Evolutionary conservation across 139 green algal genomes (phyloP).

Genomic region (Chlamydomonas eustigma): DNA sequence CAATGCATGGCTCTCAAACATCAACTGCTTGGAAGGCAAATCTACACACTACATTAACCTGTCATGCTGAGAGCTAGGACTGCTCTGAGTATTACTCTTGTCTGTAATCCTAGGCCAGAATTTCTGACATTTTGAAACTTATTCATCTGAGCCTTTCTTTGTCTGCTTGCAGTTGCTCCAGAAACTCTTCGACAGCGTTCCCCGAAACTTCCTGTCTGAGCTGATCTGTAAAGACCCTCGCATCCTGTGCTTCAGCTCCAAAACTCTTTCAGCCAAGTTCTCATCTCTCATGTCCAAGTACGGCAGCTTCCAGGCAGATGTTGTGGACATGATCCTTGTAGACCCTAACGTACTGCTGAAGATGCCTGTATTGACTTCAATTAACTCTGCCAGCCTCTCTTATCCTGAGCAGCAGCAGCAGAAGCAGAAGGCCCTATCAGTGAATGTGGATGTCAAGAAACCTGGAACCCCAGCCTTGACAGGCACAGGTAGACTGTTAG

Average conservation of each 20-base stretch:
- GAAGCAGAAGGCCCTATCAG: background rate
- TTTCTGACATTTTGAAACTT: no score
- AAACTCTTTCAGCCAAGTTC: slow-evolving; percentile 34
- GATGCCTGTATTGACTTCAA: background rate
- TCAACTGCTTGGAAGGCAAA: background rate
- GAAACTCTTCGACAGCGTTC: slow-evolving; percentile 18
- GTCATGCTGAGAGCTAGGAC: no score
- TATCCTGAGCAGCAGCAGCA: background rate
- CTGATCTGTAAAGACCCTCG: slow-evolving; percentile 27
- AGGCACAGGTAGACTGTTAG: background rate
- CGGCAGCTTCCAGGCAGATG: slow-evolving; percentile 34
- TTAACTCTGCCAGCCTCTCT: background rate
- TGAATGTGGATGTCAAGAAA: background rate
- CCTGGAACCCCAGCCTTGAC: background rate
- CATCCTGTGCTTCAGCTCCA: slow-evolving; percentile 22
- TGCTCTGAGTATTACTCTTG: no score
- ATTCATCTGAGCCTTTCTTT: background rate
- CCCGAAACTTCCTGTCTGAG: slow-evolving; percentile 30
- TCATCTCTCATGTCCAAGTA: slow-evolving; percentile 28
- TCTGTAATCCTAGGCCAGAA: no score
- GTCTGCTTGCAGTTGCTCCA: background rate
- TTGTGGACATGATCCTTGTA: slow-evolving; percentile 46
- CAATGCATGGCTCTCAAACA: background rate
- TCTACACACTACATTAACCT: background rate
- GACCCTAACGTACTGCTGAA: slow-evolving; percentile 35